phyloP scores from a whole-genome alignment of 78 protist species.

The Pigoraptor vietnamica region DNA sequence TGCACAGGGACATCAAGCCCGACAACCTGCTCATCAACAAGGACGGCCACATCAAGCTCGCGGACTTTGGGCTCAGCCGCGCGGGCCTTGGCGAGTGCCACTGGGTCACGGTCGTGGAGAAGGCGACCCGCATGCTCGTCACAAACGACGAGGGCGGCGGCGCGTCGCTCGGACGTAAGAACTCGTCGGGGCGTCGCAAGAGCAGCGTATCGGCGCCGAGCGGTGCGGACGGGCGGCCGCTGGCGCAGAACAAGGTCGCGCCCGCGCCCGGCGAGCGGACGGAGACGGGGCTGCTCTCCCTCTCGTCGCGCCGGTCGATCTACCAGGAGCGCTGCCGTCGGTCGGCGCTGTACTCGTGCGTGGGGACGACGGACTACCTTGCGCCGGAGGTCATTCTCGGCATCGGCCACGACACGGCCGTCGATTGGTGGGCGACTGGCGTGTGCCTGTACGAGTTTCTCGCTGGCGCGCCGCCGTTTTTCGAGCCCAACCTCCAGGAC shows the following conservation, averaged over 20 bases:
- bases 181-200: not conserved
- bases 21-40: conserved; percentile 50
- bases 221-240: not conserved
- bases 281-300: not conserved
- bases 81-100: not conserved
- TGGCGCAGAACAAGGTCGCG: not conserved
- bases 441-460: conserved; percentile 32
- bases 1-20: conserved; percentile 69
- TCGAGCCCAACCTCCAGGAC: conserved; percentile 1
- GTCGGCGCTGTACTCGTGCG: not conserved
- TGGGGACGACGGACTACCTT: conserved; percentile 72
- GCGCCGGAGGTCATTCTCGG: conserved; percentile 63
- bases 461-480: conserved; percentile 41
- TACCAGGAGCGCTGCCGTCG: not conserved
- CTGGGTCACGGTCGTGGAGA: not conserved
- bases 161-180: not conserved
- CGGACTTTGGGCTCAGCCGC: conserved; percentile 58
- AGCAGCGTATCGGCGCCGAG: not conserved
- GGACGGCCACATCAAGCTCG: conserved; percentile 56
- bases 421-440: conserved; percentile 73
- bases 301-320: not conserved
- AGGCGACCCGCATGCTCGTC: not conserved
- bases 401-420: conserved; percentile 19
- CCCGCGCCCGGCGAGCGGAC: not conserved
- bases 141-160: not conserved